Percentiles rank a stretch among this genome's conserved stretches.
Evolutionary conservation across 75 land plant species (phyloP).

Genomic region (Selaginella tamariscina): DNA sequence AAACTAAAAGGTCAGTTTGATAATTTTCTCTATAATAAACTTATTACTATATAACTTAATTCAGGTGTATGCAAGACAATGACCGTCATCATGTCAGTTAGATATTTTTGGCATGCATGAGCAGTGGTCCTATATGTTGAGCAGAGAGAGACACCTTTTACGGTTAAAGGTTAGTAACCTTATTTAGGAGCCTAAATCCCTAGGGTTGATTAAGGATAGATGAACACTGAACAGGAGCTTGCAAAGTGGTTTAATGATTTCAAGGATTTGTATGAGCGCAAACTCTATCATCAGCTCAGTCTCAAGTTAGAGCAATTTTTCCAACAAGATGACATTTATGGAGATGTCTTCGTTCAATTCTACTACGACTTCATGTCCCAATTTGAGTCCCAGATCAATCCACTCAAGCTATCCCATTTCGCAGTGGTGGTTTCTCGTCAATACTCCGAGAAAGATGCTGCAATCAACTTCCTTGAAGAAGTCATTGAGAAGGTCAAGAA

Average conservation of each 20-base stretch:
- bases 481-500: constrained; percentile 24
- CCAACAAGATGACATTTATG: constrained; percentile 42
- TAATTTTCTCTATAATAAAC: too few species aligned
- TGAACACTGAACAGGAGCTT: constrained; percentile 85
- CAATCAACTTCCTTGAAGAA: constrained; percentile 67
- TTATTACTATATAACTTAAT: too few species aligned
- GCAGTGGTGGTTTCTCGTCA: constrained; percentile 80
- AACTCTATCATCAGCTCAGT: constrained; percentile 96
- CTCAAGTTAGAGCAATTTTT: constrained; percentile 89
- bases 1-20: too few species aligned
- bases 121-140: too few species aligned
- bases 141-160: too few species aligned
- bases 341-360: constrained; percentile 82
- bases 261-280: constrained; percentile 72
- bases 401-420: constrained; percentile 88
- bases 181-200: too few species aligned
- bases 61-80: too few species aligned
- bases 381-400: constrained; percentile 93
- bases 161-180: too few species aligned
- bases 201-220: too few species aligned
- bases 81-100: too few species aligned
- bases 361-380: constrained; percentile 91
- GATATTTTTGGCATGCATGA: too few species aligned
- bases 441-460: constrained; percentile 71
- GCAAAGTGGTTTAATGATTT: constrained; percentile 74